Evolutionary conservation across 495 filamentous ascomycete genomes (phyloP), one percentile per base, ranked within the genome.

Genomic region (Penicillium cinerascens): DNA sequence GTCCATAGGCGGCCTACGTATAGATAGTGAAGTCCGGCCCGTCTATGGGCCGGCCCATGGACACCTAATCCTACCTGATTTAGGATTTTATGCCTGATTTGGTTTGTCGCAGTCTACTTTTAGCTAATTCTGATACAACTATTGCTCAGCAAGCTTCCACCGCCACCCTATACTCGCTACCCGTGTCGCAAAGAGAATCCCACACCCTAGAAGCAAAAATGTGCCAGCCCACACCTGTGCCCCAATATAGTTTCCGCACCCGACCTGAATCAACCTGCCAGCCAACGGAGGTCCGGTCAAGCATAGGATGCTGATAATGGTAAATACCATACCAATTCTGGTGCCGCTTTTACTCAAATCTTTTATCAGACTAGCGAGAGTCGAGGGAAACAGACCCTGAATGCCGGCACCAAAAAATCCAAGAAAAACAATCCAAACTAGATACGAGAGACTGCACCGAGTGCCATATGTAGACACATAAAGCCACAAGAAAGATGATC

Each of bases 281-380:
- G 80, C 82, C 38, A 91, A 77, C 2, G 87, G 86, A n/a, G 85
- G 76, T 0, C 87, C 87, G 11, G 83, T 86, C 45, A 91, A 64
- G 37, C 69, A 76, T 0, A 87, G 83, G 55, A 91, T 81, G 49
- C 80, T 82, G 17, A 83, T 72, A 47, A 88, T 78, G 3, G 74
- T 83, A 48, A 90, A 87, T 4, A 83, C 74, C 85, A 89, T 89
- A 2, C 88, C 87, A 71, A 88, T 83, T 13, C 86, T 67, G 35
- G 80, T 77, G 0, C 86, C 86, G 6, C 77, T 69, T 58, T 87
- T 88, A 10, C 72, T 73, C 55, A 85, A 45, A 58, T 90, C 84
- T 0, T 68, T 74, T 0, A 73, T 77, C 27, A 87, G 73, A 22
- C 82, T 77, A 4, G 78, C 73, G 55, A 85, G 48, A 50, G 80